Base-by-base conservation (phyloP, 192 early-diverging fungal species). In the Helicostylum pulchrum region DNA sequence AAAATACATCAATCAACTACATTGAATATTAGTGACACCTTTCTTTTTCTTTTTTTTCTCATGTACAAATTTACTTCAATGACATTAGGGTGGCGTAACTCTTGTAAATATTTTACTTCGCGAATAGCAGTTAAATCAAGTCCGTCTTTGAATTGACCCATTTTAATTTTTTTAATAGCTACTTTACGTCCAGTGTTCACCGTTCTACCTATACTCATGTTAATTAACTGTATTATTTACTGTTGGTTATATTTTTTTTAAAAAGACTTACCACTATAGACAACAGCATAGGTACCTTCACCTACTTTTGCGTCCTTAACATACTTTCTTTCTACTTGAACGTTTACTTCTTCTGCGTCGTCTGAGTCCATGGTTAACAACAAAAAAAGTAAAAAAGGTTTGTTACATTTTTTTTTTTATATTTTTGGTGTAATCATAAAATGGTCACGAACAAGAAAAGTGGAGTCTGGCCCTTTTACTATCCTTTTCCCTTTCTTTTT, bases 151-250 rank as follows among this genome's bases (percentile, higher is more conserved):
- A 91, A 92, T 53, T 91, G 86, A 1, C 93, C 93, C 45, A 94
- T 75, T 70, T 97, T 98, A 77, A 99, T 94, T 83, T 96, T 96
- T 74, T 99, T 99, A 57, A 99, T 95, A 44, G 95, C 97, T 7
- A 99, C 91, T 51, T 73, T 79, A 14, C 90, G 83, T 12, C 83
- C 80, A 9, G 88, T 91, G 10, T 78, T 74, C 2, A 76, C 48
- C 52, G 87, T 78, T 1, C 45, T 72, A 7, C 87, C 88, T 89
- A 44, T 26, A 45, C 4, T 47, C 34, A 17, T 60, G 14, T 26
- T 15, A 26, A 17, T 26, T 26, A 26, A 2, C 26, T 26, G 26
- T 26, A 26, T 26, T 61, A 14, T 32, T 56, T 17, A 10, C 43
- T 50, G 2, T 52, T n/a, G n/a, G 0, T 23, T 21, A 30, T 1